Evolutionary conservation across 1,139 yeast species (phyloP), one percentile per base, ranked within the genome.

Genomic region (Nematodospora anomalae): DNA sequence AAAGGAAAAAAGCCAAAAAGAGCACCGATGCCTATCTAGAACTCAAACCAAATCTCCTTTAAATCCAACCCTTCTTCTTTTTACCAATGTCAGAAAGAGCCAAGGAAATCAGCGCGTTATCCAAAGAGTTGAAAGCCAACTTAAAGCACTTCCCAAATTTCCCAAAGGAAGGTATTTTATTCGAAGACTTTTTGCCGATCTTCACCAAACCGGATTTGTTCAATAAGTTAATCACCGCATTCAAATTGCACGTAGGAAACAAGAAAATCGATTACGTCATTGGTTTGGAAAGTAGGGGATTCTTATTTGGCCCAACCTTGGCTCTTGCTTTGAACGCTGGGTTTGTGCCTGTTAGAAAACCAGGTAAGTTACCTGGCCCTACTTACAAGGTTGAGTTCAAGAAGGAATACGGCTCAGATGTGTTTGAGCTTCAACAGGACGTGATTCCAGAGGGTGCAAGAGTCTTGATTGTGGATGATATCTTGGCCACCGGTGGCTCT

Each of bases 401-500:
- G 55, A 94, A 94, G 72, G 99, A 92, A 64, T 92, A 92, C 62
- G 98, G 97, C 55, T 64, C 72, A 42, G 99, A 92, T 64, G 76
- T 69, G 44, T 89, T 92, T 59, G 96, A 89, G 63, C 80, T 94
- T 62, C 98, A 94, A 68, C 70, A 76, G 47, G 94, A 78, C 41
- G 80, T 92, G 30, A 80, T 92, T 49, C 85, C 89, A 48, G 74
- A 74, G 43, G 95, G 92, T 26, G 75, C 95, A 36, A 84, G 74
- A 42, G 94, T 92, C 24, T 71, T 92, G 30, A 75, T 92, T 49
- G 95, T 92, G 24, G 98, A 92, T 60, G 99, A 92, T 58, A 89
- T 92, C 53, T 84, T 94, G 61, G 98, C 98, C 33, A 92, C 98
- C 30, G 98, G 97, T 49, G 98, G 98, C 29, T 83, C 95, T 56